phyloP scores from a whole-genome alignment of 805 yeast genomes.

The Metschnikowia lunata region DNA sequence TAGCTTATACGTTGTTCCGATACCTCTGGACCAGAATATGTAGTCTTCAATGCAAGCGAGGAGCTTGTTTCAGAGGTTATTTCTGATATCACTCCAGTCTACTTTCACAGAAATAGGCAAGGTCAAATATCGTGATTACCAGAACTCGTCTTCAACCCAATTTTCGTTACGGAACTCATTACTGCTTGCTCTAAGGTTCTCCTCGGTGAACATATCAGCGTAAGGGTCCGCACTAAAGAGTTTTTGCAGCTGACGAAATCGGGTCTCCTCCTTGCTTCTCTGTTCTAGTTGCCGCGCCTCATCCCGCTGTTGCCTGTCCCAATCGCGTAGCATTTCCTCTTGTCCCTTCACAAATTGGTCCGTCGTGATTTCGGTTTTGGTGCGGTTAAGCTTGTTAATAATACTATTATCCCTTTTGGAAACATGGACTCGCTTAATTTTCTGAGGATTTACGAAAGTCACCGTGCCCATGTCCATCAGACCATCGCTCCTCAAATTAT shows the following conservation, averaged over 20 bases:
- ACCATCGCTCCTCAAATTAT: constrained; percentile 60
- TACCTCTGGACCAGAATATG: too few relatives aligned
- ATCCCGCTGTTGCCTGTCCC: constrained; percentile 38
- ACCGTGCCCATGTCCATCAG: constrained; percentile 80
- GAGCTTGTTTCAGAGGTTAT: too few relatives aligned
- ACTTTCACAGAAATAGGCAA: too few relatives aligned
- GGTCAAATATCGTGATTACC: constrained; percentile 6
- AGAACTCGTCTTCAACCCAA: constrained; percentile 52
- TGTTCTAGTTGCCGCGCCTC: constrained; percentile 29
- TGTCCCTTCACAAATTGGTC: constrained; percentile 39
- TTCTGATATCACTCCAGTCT: too few relatives aligned
- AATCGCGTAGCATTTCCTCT: constrained; percentile 25
- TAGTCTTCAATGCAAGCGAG: too few relatives aligned
- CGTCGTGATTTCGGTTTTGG: constrained; percentile 52
- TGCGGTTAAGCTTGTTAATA: constrained; percentile 59
- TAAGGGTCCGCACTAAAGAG: constrained; percentile 29
- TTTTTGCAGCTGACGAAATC: constrained; percentile 37
- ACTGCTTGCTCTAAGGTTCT: constrained; percentile 38
- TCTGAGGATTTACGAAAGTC: constrained; percentile 57
- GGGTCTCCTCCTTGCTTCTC: constrained; percentile 31
- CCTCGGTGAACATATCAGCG: constrained; percentile 47
- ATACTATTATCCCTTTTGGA: constrained; percentile 54
- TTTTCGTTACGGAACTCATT: constrained; percentile 48
- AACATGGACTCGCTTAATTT: constrained; percentile 50
- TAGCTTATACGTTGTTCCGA: too few relatives aligned